Base-by-base conservation (phyloP, 108 stramenopile genomes). In the Mediolabrus comicus region DNA sequence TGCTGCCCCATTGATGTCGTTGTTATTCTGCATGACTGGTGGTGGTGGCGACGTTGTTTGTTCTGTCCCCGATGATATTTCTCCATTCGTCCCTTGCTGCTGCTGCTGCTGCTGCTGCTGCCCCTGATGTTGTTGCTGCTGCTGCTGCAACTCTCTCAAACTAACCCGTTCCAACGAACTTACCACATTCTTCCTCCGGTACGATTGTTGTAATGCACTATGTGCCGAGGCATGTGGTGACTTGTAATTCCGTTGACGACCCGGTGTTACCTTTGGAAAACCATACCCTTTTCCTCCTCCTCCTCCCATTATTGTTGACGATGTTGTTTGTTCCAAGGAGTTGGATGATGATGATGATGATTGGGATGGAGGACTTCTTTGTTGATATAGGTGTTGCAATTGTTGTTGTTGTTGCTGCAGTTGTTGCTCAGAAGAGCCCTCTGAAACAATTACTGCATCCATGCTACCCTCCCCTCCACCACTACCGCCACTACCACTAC, bases 201-300 rank as follows among this genome's bases (percentile, higher is more conserved):
- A 14, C 12, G 12, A 7, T 3, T 19, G 35, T 26, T 53, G 64
- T 24, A 43, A 19, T 35, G 46, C 64, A 65, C 17, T 31, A 24
- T 17, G 4, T 17, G 46, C 30, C 29, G 32, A 11, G 9, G 53
- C 53, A 25, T 56, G 34, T 59, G 74, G 43, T 38, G 74, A 53
- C 17, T 65, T 33, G 31, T 75, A 56, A 53, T 75, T 53, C 22
- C 74, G 66, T 30, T 66, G 58, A 29, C 65, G 65, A 0, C 74
- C 74, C 17, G 74, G 74, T n/a, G 43, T 33, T 41, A 75, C 22
- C 46, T 75, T 75, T 31, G 74, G 65, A 31, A 75, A 75, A n/a
- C 12, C 11, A 13, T 43, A 43, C 19, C 41, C 41, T 43, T 17
- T 17, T 43, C 17, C 36, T 11, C 14, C 36, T 43, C 41, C 41